Percentiles rank a stretch among this genome's conserved stretches.
phyloP scores from a whole-genome alignment of 2,329 filamentous ascomycete species.

The Calonectria ilicicola region DNA sequence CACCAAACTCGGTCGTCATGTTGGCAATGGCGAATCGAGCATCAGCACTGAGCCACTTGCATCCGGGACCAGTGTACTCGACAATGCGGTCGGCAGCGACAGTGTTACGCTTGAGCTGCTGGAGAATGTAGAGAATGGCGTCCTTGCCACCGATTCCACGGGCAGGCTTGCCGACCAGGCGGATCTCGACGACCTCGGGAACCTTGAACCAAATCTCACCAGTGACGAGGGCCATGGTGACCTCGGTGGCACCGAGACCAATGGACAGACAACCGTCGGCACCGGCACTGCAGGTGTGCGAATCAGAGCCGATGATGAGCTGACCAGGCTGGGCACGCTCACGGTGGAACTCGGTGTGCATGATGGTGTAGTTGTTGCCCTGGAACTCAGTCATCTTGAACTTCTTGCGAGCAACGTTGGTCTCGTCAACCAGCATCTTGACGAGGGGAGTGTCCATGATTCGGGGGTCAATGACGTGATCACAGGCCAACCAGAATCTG shows the following conservation, averaged over 20 bases:
- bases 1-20: slow-evolving; percentile 59
- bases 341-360: slow-evolving; percentile 60
- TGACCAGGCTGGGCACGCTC: slow-evolving; percentile 58
- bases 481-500: slow-evolving; percentile 62
- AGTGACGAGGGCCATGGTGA: slow-evolving; percentile 6
- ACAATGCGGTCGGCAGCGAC: slow-evolving; percentile 58
- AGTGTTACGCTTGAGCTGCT: slow-evolving; percentile 58
- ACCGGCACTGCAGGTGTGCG: slow-evolving; percentile 59
- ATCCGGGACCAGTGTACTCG: slow-evolving; percentile 57
- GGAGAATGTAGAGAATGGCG: slow-evolving; percentile 57
- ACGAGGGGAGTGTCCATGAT: slow-evolving; percentile 50
- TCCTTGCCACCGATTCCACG: slow-evolving; percentile 58
- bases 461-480: slow-evolving; percentile 61
- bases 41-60: slow-evolving; percentile 53
- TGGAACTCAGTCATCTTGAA: slow-evolving; percentile 57
- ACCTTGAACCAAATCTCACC: slow-evolving; percentile 13
- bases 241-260: slow-evolving; percentile 58
- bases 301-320: slow-evolving; percentile 57
- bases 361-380: slow-evolving; percentile 50
- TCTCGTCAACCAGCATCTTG: slow-evolving; percentile 49
- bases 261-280: slow-evolving; percentile 55
- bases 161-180: not conserved
- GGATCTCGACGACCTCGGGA: slow-evolving; percentile 6
- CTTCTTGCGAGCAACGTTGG: slow-evolving; percentile 50
- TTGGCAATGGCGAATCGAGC: slow-evolving; percentile 60